Evolutionary conservation across 768 basidiomycete species (phyloP), one percentile per base, ranked within the genome.

Genomic region (Basidioascus undulatus): DNA sequence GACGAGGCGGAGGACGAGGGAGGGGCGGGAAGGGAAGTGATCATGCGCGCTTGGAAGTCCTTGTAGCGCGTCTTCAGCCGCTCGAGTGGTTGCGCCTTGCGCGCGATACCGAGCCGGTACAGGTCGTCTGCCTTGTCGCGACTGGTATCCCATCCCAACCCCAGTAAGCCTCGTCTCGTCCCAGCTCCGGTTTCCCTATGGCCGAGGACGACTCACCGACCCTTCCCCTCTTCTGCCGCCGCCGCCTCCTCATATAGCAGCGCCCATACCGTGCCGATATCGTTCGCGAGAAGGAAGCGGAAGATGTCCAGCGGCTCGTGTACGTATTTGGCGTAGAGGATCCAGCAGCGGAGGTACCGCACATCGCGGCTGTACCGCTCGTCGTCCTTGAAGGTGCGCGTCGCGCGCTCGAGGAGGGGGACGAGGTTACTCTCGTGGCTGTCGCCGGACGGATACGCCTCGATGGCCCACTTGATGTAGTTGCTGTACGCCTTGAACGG

Each of bases 241-340:
- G 89, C 84, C 57, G 84, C 94, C 50, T 89, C 84, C 56, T 89
- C 83, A 52, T 92, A 98, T 35, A 92, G 60, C 34, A 76, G 61
- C 1, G 80, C 74, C 51, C 75, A 71, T 26, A 73, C 68, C 27
- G 67, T 67, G 24, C 84, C 92, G 48, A 96, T 78, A 49, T 92
- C 83, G 51, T 84, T 86, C 5, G 74, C 75, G 47, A 92, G 65
- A 55, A 94, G 59, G 59, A 86, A 96, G 47, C 72, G 68, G 59
- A 81, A 94, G 48, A 82, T 67, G 56, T 86, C 68, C 15, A 67
- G 64, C 4, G 74, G 63, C 50, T 70, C 68, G 50, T 84, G 76
- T 40, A 82, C 70, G 51, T 77, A 69, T 40, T 70, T 70, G 9
- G 86, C 76, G 55, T 89, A 86, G 37, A 77, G 65, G 18, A 74